phyloP scores from a whole-genome alignment of 2,329 filamentous ascomycete genomes.

The Exophiala lecanii-corni region DNA sequence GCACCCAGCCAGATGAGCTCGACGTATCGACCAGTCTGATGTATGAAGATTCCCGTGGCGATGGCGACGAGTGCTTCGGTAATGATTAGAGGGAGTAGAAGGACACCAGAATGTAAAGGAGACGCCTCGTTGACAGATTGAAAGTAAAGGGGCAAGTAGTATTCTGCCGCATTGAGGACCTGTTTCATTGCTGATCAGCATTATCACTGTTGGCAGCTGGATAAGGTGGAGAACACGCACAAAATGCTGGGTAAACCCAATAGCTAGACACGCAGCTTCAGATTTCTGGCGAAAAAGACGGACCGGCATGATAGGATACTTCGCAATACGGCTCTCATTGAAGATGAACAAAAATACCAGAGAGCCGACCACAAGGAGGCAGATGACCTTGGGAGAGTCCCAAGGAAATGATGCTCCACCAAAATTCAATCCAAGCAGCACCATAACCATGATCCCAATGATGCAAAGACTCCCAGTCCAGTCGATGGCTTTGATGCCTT shows the following conservation, averaged over 20 bases:
- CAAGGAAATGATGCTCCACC: slow-evolving; percentile 72
- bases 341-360: slow-evolving; percentile 62
- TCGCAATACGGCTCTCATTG: slow-evolving; percentile 67
- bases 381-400: slow-evolving; percentile 68
- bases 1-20: slow-evolving; percentile 44
- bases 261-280: slow-evolving; percentile 41
- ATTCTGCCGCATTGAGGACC: slow-evolving; percentile 61
- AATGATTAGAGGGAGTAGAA: slow-evolving; percentile 59
- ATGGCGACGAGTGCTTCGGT: slow-evolving; percentile 43
- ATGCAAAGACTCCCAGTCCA: slow-evolving; percentile 58
- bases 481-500: slow-evolving; percentile 40
- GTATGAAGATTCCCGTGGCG: slow-evolving; percentile 44
- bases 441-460: slow-evolving; percentile 77
- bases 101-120: slow-evolving; percentile 52
- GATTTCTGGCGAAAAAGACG: slow-evolving; percentile 62
- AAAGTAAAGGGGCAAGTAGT: slow-evolving; percentile 69
- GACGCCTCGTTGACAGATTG: slow-evolving; percentile 62
- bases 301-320: slow-evolving; percentile 72
- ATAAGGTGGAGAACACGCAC: slow-evolving; percentile 51
- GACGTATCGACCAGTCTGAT: slow-evolving; percentile 45
- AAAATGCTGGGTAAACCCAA: slow-evolving; percentile 47
- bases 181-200: slow-evolving; percentile 1
- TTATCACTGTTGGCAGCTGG: slow-evolving; percentile 28
- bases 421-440: slow-evolving; percentile 79
- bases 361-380: slow-evolving; percentile 69